phyloP scores from a whole-genome alignment of 2,329 filamentous ascomycete species.

The Elsinoe batatas region DNA sequence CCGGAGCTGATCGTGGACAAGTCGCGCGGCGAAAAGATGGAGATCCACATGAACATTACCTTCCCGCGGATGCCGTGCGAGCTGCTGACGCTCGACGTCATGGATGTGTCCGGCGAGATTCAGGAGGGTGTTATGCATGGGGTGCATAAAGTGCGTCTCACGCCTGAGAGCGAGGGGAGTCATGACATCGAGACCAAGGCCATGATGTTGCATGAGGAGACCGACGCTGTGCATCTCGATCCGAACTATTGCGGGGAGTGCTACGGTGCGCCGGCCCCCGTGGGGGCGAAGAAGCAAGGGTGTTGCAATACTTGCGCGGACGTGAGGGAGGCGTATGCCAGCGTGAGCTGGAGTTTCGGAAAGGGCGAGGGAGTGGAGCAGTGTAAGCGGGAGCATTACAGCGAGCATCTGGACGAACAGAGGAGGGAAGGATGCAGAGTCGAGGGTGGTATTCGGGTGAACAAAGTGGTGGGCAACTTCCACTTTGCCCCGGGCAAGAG shows the following conservation, averaged over 20 bases:
- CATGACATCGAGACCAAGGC: conserved; percentile 60
- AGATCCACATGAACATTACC: conserved; percentile 94
- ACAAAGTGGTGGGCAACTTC: conserved; percentile 98
- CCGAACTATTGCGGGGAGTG: conserved; percentile 89
- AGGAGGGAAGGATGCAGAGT: conserved; percentile 88
- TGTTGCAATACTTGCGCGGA: conserved; percentile 98
- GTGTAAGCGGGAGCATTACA: conserved; percentile 89
- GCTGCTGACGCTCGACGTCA: conserved; percentile 90
- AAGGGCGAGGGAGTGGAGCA: conserved; percentile 88
- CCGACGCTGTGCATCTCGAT: conserved; percentile 69
- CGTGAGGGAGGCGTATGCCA: conserved; percentile 87
- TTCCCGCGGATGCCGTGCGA: conserved; percentile 93
- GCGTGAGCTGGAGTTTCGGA: conserved; percentile 86
- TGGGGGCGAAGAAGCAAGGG: conserved; percentile 63
- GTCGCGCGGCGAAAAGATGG: conserved; percentile 95
- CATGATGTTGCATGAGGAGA: conserved; percentile 59
- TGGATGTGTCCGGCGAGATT: conserved; percentile 97
- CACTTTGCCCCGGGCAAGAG: conserved; percentile 92
- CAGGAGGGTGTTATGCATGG: conserved; percentile 91
- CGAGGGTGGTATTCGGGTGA: conserved; percentile 83
- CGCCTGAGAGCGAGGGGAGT: conserved; percentile 62
- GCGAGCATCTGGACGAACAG: conserved; percentile 77
- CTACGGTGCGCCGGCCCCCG: conserved; percentile 71
- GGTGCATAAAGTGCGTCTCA: conserved; percentile 79
- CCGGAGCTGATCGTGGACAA: conserved; percentile 96